Percentiles rank a stretch among this genome's conserved stretches.
Evolutionary conservation across 495 filamentous ascomycete genomes (phyloP).

Genomic region (Podospora pseudopauciseta): DNA sequence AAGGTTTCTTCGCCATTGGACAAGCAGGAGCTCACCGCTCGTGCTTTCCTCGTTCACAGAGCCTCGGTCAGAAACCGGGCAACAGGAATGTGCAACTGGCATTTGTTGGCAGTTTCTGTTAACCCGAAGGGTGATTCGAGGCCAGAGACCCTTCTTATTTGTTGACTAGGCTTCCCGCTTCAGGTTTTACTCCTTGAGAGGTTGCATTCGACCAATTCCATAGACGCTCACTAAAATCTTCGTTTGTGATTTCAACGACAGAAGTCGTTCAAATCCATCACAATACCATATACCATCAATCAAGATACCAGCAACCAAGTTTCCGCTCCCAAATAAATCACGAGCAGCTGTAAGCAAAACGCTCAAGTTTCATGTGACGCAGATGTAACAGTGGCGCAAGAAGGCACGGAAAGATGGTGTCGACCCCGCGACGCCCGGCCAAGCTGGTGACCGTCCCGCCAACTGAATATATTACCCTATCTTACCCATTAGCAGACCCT

Average conservation of each 20-base stretch:
- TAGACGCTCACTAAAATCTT: not conserved
- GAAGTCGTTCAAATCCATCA: not conserved
- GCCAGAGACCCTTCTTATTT: not conserved
- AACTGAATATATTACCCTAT: not conserved
- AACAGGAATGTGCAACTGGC: not conserved
- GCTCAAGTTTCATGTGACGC: not conserved
- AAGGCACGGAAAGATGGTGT: not conserved
- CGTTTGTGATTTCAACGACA: not conserved
- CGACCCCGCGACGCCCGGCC: slow-evolving; percentile 10
- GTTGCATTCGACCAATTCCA: not conserved
- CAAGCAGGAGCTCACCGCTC: not conserved
- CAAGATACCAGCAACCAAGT: not conserved
- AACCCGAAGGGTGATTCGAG: not conserved
- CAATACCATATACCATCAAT: not conserved
- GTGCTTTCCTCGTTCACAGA: not conserved
- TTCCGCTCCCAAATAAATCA: not conserved
- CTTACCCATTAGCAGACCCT: not conserved
- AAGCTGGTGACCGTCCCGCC: not conserved
- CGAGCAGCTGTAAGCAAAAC: not conserved
- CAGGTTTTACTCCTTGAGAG: not conserved
- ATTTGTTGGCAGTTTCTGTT: not conserved
- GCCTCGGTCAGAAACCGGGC: not conserved
- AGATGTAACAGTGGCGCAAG: slow-evolving; percentile 2
- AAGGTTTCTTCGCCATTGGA: not conserved
- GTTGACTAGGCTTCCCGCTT: not conserved